A percentile compares a stretch with the other conserved stretches of the same genome.
These are phyloP conservation scores for Salix caprea DNA, from an alignment of 345 rosid genomes.

Conservation along the genomic window DNA sequence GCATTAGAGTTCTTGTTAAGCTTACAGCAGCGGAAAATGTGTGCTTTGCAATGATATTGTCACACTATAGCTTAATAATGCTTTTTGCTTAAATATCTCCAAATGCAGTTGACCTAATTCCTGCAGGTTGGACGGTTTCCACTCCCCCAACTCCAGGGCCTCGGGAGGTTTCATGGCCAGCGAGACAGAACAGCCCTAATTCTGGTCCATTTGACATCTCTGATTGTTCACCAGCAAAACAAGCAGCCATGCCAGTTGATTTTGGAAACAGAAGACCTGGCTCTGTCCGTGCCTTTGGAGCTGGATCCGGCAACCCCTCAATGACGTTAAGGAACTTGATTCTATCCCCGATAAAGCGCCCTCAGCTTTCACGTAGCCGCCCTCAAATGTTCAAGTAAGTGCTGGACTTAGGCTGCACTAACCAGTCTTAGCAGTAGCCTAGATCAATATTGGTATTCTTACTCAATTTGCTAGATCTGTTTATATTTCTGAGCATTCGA, in stretches of 20 bases:
- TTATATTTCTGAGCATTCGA: neutral
- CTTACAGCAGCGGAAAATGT: neutral
- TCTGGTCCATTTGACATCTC: conserved; percentile 72
- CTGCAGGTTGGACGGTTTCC: conserved; percentile 75
- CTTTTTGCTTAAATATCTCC: conserved; percentile 38
- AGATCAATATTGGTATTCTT: neutral
- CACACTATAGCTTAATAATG: conserved; percentile 2
- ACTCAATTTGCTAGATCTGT: neutral
- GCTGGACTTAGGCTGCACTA: neutral
- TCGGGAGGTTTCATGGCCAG: conserved; percentile 82
- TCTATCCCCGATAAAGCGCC: conserved; percentile 87
- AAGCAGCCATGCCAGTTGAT: conserved; percentile 47
- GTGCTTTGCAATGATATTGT: conserved; percentile 1
- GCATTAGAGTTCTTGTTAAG: neutral
- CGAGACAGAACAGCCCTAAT: conserved; percentile 71
- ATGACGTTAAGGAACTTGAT: conserved; percentile 79
- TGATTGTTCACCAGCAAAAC: conserved; percentile 54
- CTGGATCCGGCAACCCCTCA: conserved; percentile 56
- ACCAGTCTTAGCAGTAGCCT: neutral
- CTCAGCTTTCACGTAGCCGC: conserved; percentile 79
- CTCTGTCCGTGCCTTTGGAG: conserved; percentile 44
- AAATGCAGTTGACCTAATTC: conserved; percentile 68
- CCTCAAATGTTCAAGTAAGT: conserved; percentile 73
- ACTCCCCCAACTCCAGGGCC: conserved; percentile 97
- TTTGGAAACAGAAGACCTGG: conserved; percentile 53